Percentiles rank a stretch among this genome's conserved stretches.
Evolutionary conservation across 2,329 filamentous ascomycete species (phyloP).

Genomic region (Beauveria sp.): DNA sequence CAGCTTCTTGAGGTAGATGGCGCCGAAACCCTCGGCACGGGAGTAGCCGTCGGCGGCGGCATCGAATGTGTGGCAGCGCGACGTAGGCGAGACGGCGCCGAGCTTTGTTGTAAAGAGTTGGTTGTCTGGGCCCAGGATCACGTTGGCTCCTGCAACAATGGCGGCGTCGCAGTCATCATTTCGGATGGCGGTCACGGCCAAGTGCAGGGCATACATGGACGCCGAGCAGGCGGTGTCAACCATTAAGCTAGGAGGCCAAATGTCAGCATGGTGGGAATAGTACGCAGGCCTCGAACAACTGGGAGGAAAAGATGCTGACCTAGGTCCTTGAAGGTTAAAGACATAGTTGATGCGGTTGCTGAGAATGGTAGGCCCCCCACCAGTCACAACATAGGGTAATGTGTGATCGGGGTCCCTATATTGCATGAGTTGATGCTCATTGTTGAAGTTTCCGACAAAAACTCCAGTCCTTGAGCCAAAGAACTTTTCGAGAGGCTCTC

Average conservation of each 20-base stretch:
- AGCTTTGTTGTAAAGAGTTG: not conserved
- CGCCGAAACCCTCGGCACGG: constrained; percentile 38
- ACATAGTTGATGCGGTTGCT: constrained; percentile 28
- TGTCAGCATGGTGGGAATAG: no score
- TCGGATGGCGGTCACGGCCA: constrained; percentile 24
- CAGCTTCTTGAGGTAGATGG: constrained; percentile 33
- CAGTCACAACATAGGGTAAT: constrained; percentile 26
- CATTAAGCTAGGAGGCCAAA: constrained; percentile 19
- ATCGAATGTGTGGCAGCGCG: constrained; percentile 25
- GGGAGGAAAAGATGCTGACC: not conserved
- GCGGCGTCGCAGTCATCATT: constrained; percentile 21
- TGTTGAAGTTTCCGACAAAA: constrained; percentile 23
- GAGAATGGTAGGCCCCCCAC: constrained; percentile 21
- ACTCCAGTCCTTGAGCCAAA: constrained; percentile 20
- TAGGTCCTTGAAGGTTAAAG: constrained; percentile 28
- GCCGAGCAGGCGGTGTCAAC: constrained; percentile 34
- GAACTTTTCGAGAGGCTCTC: constrained; percentile 11
- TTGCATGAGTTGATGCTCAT: constrained; percentile 19
- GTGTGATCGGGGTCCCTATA: constrained; percentile 23
- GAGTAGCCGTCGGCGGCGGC: constrained; percentile 37
- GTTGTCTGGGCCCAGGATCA: constrained; percentile 18
- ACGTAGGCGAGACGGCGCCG: not conserved
- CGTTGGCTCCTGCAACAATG: constrained; percentile 17
- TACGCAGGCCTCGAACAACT: no score
- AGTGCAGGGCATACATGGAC: constrained; percentile 26